These are phyloP conservation scores for Eustoma russellianum DNA, from an alignment of 257 asterid genomes.

Conservation along the genomic window DNA sequence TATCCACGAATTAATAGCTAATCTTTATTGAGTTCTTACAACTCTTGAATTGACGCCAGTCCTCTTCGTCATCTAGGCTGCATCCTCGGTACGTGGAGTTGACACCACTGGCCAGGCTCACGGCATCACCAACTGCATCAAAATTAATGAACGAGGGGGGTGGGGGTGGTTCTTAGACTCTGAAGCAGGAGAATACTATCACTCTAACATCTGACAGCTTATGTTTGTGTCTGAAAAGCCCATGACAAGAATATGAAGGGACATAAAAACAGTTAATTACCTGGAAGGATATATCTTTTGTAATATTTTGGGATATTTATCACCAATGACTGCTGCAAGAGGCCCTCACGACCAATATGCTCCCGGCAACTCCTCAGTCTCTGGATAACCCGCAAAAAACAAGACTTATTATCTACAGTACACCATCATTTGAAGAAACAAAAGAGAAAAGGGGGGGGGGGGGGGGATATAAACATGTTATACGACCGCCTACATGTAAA, in stretches of 20 bases:
- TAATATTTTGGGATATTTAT: conserved; percentile 80
- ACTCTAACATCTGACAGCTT: no score
- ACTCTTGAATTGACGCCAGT: conserved; percentile 60
- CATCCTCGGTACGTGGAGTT: conserved; percentile 58
- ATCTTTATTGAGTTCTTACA: conserved; percentile 31
- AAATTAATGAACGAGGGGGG: background rate
- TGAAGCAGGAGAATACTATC: background rate
- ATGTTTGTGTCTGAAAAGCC: background rate
- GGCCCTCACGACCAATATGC: conserved; percentile 76
- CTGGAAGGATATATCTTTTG: conserved; percentile 83
- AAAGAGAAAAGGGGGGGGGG: no score
- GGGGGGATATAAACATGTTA: no score
- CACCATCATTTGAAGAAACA: no score
- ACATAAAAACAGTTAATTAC: conserved; percentile 18
- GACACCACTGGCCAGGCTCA: conserved; percentile 35
- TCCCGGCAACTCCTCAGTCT: conserved; percentile 77
- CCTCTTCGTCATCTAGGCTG: conserved; percentile 58
- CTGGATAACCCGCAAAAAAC: conserved; percentile 27
- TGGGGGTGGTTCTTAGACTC: background rate
- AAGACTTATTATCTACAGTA: conserved; percentile 4
- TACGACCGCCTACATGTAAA: background rate
- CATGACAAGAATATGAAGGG: conserved; percentile 4
- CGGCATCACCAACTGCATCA: conserved; percentile 63
- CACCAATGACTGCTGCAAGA: conserved; percentile 80
- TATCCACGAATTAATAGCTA: background rate